Base-by-base conservation (phyloP, 1,139 yeast species). In the Hansenula sp. region DNA sequence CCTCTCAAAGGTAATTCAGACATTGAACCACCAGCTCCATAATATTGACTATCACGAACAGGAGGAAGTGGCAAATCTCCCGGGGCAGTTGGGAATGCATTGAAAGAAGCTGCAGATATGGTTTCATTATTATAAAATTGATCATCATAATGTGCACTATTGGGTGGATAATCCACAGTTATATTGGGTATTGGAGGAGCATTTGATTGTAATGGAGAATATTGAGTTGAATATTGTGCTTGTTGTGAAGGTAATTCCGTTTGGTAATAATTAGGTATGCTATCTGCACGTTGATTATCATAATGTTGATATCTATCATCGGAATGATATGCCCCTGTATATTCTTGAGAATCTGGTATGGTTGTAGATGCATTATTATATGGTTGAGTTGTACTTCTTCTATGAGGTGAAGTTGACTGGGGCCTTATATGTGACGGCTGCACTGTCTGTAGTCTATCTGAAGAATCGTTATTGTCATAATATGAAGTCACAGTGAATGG, bases 1-100 rank as follows among this genome's bases (percentile, higher is more conserved):
- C 39, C 35, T 2, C 38, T 34, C 19, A 44, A 30, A 2, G 52
- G 51, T 5, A 46, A 20, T 6, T 48, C 41, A 10, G 44, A 24
- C 32, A 38, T 46, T 3, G 51, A 44, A 13, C 34, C 31, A 38
- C 50, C 52, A 17, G 34, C 31, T 35, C 50, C 53, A 32, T 50
- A 47, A 33, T 46, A 52, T 4, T 40, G 32, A 1, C 49, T 36
- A 18, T 45, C 50, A 3, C 21, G 28, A n/a, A 10, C 4, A 24
- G 39, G 34, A 32, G 49, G 40, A 9, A 42, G 25, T 11, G 45
- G 39, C 19, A 29, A 7, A 20, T 33, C 30, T 16, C 8, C 38
- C 31, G 40, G 38, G 9, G 49, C 51, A 1, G 54, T 52, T 27
- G 57, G 58, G 40, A 54, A 54, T 2, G 55, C 56, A 22, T 54